A percentile compares a stretch with the other conserved stretches of the same genome.
Evolutionary conservation across 2,329 filamentous ascomycete genomes (phyloP).

Genomic region (Orbilia javanica): DNA sequence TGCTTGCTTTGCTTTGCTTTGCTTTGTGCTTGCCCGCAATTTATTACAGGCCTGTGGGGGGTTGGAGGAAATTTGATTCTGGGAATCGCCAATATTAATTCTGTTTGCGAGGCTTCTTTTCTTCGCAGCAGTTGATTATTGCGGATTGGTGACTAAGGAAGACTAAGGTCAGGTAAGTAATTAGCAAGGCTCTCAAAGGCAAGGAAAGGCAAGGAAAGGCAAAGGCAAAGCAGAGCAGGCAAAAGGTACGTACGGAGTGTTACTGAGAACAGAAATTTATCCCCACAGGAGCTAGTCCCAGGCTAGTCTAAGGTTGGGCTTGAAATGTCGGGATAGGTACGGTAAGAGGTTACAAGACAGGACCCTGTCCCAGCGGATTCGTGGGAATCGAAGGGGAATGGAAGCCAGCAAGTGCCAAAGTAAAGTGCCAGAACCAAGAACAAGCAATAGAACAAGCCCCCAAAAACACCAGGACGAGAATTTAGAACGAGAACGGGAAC

Average conservation of each 20-base stretch:
- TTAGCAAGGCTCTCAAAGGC: not conserved
- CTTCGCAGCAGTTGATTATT: not conserved
- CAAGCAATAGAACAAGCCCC: not conserved
- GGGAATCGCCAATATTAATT: not conserved
- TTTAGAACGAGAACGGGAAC: not conserved
- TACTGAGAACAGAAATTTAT: slow-evolving; percentile 13
- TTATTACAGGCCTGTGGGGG: not conserved
- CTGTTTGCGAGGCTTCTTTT: not conserved
- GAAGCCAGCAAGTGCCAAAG: not conserved
- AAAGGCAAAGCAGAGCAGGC: not conserved
- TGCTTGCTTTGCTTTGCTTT: not conserved
- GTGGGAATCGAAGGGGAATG: not conserved
- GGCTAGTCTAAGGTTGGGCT: not conserved
- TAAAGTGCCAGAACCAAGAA: not conserved
- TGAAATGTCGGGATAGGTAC: slow-evolving; percentile 12
- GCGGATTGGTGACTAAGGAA: not conserved
- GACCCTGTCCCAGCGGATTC: slow-evolving; percentile 17
- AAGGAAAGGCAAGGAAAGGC: not conserved
- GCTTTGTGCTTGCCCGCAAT: not conserved
- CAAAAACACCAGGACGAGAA: no score
- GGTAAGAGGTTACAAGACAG: not conserved
- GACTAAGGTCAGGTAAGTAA: not conserved
- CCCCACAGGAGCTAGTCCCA: slow-evolving; percentile 8
- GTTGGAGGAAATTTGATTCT: slow-evolving; percentile 4
- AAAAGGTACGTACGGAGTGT: not conserved